Base-by-base conservation (phyloP, 192 early-diverging fungal species). In the Rhizophlyctis rosea region DNA sequence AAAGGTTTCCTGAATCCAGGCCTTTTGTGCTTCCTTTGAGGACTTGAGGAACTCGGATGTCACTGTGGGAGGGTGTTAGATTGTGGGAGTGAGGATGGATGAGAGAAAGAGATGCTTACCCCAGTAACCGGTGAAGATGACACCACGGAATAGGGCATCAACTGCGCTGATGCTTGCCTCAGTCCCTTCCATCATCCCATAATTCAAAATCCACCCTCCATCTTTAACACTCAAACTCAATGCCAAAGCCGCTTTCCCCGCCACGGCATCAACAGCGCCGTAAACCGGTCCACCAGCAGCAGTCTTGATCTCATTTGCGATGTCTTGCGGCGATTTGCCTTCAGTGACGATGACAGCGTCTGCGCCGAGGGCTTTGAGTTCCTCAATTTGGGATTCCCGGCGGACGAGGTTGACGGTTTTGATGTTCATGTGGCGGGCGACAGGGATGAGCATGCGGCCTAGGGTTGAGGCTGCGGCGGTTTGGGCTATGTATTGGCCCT, bases 371-470 rank as follows among this genome's bases (percentile, higher is more conserved):
- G 29, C 55, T 30, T 34, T 7, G 23, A 57, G 55, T 30, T 57
- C 55, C 5, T 24, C 9, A 28, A 57, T 36, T 28, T 57, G 55
- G 7, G 29, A 4, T 30, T 4, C 5, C 3, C 55, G 29, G 29
- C 55, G 55, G 9, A 57, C 55, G 34, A 57, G 7, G 32, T 57
- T 57, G 55, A 57, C 55, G 11, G 55, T 57, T 44, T 44, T 44
- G 39, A 18, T 13, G 39, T 44, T 18, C 18, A 18, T 44, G 39
- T 18, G 39, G 7, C 9, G 39, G 18, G 18, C 18, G 39, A 44
- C 18, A 13, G 39, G 39, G 39, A 57, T 57, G 25, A 57, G 23
- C 55, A 24, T 9, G 16, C 55, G 55, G 28, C 55, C 55, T 4
- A 57, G 23, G 5, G 55, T 36, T n/a, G 55, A 57, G 5, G 25